Evolutionary conservation across 2,329 filamentous ascomycete species (phyloP).

Genomic region (Aschersonia sp.): DNA sequence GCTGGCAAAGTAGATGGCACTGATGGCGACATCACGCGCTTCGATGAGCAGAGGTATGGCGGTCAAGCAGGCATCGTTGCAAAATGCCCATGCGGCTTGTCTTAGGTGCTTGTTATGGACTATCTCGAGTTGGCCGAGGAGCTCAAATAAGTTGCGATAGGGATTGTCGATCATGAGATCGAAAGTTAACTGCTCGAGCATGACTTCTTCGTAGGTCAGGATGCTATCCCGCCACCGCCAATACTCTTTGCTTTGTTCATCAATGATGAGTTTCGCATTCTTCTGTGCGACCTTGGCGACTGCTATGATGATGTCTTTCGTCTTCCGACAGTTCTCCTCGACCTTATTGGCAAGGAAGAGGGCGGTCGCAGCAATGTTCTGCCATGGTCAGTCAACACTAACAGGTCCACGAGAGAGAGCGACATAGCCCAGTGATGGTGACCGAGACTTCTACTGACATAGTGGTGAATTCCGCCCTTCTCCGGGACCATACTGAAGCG

Average conservation of each 20-base stretch:
- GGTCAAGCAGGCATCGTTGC: constrained; percentile 81
- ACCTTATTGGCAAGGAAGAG: constrained; percentile 95
- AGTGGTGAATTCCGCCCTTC: constrained; percentile 73
- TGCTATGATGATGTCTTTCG: constrained; percentile 84
- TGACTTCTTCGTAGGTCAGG: constrained; percentile 77
- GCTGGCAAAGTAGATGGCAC: constrained; percentile 75
- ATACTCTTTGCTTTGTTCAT: constrained; percentile 96
- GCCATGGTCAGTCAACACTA: constrained; percentile 4
- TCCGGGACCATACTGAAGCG: constrained; percentile 66
- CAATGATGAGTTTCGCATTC: constrained; percentile 75
- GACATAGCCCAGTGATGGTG: not conserved
- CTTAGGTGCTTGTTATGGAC: constrained; percentile 70
- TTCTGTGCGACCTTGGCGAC: constrained; percentile 94
- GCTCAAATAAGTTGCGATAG: constrained; percentile 70
- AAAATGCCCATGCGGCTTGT: constrained; percentile 83
- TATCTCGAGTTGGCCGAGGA: constrained; percentile 58
- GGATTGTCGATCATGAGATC: constrained; percentile 85
- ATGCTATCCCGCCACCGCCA: constrained; percentile 97
- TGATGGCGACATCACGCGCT: constrained; percentile 68
- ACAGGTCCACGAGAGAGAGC: not conserved
- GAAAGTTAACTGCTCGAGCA: constrained; percentile 86
- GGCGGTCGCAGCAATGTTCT: constrained; percentile 78
- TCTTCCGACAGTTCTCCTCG: constrained; percentile 92
- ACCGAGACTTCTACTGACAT: constrained; percentile 40
- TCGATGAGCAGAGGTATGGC: constrained; percentile 70